A percentile compares a stretch with the other conserved stretches of the same genome.
phyloP scores from a whole-genome alignment of 2,329 filamentous ascomycete genomes.

The Fusarium keratoplasticum region DNA sequence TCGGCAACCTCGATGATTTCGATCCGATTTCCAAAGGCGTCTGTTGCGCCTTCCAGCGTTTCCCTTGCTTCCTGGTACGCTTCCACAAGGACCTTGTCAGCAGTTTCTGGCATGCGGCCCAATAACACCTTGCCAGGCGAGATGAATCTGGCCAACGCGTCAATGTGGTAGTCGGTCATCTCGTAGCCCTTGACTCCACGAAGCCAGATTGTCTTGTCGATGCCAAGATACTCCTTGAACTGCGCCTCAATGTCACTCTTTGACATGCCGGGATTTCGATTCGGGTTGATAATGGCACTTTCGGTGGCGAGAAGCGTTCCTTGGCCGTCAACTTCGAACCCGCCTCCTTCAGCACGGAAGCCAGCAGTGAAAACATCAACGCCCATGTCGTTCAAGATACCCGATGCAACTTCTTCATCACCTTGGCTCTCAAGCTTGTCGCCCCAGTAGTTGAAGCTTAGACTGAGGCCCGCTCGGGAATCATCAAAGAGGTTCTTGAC shows the following conservation, averaged over 20 bases:
- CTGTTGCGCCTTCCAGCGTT: slow-evolving; percentile 26
- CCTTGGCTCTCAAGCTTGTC: slow-evolving; percentile 23
- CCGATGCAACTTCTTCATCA: slow-evolving; percentile 23
- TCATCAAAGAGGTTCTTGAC: slow-evolving; percentile 12
- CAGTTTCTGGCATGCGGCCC: slow-evolving; percentile 28
- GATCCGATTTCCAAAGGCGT: slow-evolving; percentile 36
- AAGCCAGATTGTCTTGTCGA: slow-evolving; percentile 46
- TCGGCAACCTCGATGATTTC: slow-evolving; percentile 42
- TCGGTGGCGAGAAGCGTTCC: slow-evolving; percentile 46
- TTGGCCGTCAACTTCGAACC: slow-evolving; percentile 45
- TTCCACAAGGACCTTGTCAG: slow-evolving; percentile 3
- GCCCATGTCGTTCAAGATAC: not conserved
- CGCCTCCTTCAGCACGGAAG: slow-evolving; percentile 39
- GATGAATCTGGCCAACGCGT: slow-evolving; percentile 44
- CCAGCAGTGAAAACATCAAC: slow-evolving; percentile 20
- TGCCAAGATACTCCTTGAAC: slow-evolving; percentile 37
- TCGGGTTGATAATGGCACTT: slow-evolving; percentile 45
- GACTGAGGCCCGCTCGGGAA: slow-evolving; percentile 31
- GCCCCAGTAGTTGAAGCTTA: slow-evolving; percentile 48
- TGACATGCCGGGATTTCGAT: slow-evolving; percentile 40
- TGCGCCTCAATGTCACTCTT: slow-evolving; percentile 37
- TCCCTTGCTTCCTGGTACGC: slow-evolving; percentile 42
- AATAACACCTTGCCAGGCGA: slow-evolving; percentile 39
- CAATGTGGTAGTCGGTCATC: slow-evolving; percentile 46
- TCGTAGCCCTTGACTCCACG: slow-evolving; percentile 38